Conservation (phyloP, 2,329 filamentous ascomycete species). For the Arthroderma sp. region DNA sequence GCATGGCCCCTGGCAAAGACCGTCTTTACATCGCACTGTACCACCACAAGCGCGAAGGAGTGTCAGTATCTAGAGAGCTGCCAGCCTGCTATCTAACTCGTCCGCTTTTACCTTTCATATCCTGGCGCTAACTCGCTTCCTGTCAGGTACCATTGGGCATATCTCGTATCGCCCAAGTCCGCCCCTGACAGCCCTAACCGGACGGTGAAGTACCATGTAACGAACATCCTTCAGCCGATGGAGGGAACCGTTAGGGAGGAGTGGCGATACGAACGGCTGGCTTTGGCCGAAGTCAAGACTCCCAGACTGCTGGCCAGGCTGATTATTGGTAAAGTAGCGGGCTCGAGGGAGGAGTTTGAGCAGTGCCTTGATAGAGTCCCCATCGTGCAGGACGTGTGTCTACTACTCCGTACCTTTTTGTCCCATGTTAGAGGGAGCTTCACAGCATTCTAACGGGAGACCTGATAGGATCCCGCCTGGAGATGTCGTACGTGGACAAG, state of each 20-base stretch:
- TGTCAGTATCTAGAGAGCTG: background rate
- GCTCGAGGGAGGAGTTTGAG: background rate
- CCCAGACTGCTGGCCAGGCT: background rate
- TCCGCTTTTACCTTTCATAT: background rate
- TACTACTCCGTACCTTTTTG: no score
- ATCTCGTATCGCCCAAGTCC: slow-evolving; percentile 4
- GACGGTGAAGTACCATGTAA: slow-evolving; percentile 6
- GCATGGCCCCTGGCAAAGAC: background rate
- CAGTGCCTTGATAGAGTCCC: background rate
- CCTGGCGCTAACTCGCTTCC: background rate
- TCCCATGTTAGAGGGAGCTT: no score
- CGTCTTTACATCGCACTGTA: slow-evolving; percentile 7
- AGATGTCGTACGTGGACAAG: slow-evolving; percentile 6
- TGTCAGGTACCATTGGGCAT: slow-evolving; percentile 7
- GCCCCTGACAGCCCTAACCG: background rate
- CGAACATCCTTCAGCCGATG: background rate
- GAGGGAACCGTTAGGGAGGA: background rate
- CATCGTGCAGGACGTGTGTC: slow-evolving; percentile 6
- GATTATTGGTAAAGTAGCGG: background rate
- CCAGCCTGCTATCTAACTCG: background rate
- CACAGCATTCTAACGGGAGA: background rate
- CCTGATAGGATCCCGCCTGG: slow-evolving; percentile 4
- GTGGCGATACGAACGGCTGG: slow-evolving; percentile 2
- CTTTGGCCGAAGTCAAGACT: background rate
- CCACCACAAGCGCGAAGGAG: slow-evolving; percentile 2